Percentiles rank a stretch among this genome's conserved stretches.
phyloP scores from a whole-genome alignment of 306 rosid species.

The barrel medic (Medicago truncatula) region MtrunA17r5.0-ANR NC_053045.1:56864001-56864500 shows the following conservation, averaged over 20 bases:
- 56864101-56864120: constrained; percentile 33
- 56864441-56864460: constrained; percentile 98
- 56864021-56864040: constrained; percentile 99
- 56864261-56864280: constrained; percentile 12
- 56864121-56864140: constrained; percentile 28
- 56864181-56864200: constrained; percentile 98
- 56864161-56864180: constrained; percentile 74
- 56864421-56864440: constrained; percentile 99
- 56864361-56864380: constrained; percentile 17
- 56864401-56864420: constrained; percentile 65
- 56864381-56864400: constrained; percentile 32
- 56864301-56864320: constrained; percentile 39
- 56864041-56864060: constrained; percentile 97
- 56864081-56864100: constrained; percentile 81
- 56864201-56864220: constrained; percentile 99
- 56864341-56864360: not conserved
- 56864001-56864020: constrained; percentile 99
- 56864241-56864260: constrained; percentile 32
- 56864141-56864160: constrained; percentile 30
- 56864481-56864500: constrained; percentile 99
- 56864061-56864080: constrained; percentile 99
- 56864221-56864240: constrained; percentile 97
- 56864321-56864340: constrained; percentile 5
- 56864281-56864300: not conserved
- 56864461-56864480: constrained; percentile 97